Evolutionary conservation across 129 eudicot genomes (phyloP), one percentile per base, ranked within the genome.

Genomic region (Solidago caesia): DNA sequence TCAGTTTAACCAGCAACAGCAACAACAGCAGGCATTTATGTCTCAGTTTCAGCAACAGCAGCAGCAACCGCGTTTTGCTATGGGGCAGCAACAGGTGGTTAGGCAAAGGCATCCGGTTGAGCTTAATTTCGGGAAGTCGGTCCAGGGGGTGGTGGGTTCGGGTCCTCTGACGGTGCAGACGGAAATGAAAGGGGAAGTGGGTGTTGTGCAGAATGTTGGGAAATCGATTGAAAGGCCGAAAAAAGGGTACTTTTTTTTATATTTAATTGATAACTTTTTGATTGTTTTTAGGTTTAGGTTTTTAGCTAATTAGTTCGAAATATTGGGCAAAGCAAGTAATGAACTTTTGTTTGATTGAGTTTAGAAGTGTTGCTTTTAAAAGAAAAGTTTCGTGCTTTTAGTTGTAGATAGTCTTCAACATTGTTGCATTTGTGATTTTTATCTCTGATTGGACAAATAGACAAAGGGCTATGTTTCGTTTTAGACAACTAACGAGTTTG

Each of bases 151-250:
- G 42, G 51, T 15, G n/a, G 26, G 64, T 43, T 49, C 63, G 7
- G 46, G 66, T 49, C 84, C 63, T 45, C 26, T 57, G 44, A 76
- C 63, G 78, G 82, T 51, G 52, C 39, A 49, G 44, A 73, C 63
- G 78, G 82, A 60, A 69, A 45, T 82, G 74, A 85, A 82, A 69
- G 47, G 66, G 12, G 86, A 79, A 60, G 57, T 64, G 5, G 78
- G 71, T 26, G 75, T 39, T 58, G 74, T 27, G 45, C 79, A 75
- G 43, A 74, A 67, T 78, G 71, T 42, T 0, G 81, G 73, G 8
- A 80, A 82, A 72, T 66, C 86, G 43, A 59, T 81, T 7, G 93
- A 79, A 43, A 74, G 75, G 42, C 67, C 84, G 1, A 87, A 85
- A 72, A 84, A 86, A 56, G 80, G 90, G 93, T 88, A 53, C 59